These are phyloP conservation scores for Ceratorhiza oryzae-sativae DNA, from an alignment of 1,284 basidiomycete genomes.

Conservation along the genomic window DNA sequence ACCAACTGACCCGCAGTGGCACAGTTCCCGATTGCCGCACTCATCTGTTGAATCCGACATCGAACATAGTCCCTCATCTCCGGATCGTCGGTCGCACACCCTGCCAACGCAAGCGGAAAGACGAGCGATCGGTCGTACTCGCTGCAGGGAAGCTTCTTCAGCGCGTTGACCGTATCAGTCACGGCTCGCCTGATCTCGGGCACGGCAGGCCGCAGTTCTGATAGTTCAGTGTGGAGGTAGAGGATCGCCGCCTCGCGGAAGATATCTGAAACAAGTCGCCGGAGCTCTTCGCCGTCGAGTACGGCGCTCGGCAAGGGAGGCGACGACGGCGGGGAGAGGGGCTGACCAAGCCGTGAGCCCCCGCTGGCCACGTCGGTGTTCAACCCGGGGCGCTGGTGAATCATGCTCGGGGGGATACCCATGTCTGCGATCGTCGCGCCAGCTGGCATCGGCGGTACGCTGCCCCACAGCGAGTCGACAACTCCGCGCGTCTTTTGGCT, in stretches of 20 bases:
- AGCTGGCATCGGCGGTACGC: slow-evolving; percentile 18
- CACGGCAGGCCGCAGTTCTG: slow-evolving; percentile 72
- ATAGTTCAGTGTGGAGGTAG: slow-evolving; percentile 74
- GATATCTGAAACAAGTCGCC: slow-evolving; percentile 61
- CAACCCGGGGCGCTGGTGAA: neutral
- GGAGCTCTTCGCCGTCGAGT: slow-evolving; percentile 42
- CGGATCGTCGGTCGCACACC: slow-evolving; percentile 71
- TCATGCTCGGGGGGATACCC: neutral
- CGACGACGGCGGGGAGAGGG: slow-evolving; percentile 31
- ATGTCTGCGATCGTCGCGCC: neutral
- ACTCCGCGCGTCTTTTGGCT: neutral
- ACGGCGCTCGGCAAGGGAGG: slow-evolving; percentile 36
- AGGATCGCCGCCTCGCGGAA: slow-evolving; percentile 72
- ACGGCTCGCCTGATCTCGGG: slow-evolving; percentile 61
- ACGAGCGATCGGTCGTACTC: slow-evolving; percentile 65
- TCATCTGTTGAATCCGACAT: slow-evolving; percentile 60
- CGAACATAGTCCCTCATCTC: slow-evolving; percentile 66
- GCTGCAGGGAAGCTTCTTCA: slow-evolving; percentile 54
- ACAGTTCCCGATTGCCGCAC: slow-evolving; percentile 68
- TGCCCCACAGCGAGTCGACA: slow-evolving; percentile 18
- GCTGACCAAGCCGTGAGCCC: neutral
- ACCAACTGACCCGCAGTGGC: slow-evolving; percentile 66
- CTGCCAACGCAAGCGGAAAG: slow-evolving; percentile 75
- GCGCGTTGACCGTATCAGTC: slow-evolving; percentile 59
- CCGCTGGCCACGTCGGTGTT: neutral